Conservation (phyloP, 2,329 filamentous ascomycete species). For the Grosmannia huntii region DNA sequence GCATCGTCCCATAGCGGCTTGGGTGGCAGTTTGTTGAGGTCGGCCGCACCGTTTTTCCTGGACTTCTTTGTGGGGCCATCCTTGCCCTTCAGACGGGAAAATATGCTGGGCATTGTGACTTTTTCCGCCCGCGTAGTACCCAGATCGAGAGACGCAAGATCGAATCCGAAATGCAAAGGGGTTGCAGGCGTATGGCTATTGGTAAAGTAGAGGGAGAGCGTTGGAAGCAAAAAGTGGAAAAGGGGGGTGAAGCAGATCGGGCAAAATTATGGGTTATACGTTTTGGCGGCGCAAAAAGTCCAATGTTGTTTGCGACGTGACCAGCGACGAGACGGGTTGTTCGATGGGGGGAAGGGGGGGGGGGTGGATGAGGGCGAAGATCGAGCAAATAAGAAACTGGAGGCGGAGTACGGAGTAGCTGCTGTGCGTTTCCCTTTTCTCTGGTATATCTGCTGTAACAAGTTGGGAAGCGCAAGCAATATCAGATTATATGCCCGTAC, state of each 20-base stretch:
- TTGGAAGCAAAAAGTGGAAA: not conserved
- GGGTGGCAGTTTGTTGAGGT: conserved; percentile 38
- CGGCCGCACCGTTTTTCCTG: conserved; percentile 50
- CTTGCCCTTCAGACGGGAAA: conserved; percentile 60
- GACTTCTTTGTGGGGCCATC: conserved; percentile 47
- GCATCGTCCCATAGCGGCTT: conserved; percentile 81
- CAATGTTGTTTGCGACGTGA: not conserved
- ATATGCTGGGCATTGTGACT: conserved; percentile 39
- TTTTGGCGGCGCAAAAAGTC: not conserved
- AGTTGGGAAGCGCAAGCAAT: not conserved
- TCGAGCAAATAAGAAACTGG: too few species aligned
- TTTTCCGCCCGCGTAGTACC: not conserved
- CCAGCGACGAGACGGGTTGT: not conserved
- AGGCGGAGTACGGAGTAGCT: too few species aligned
- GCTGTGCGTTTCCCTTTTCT: not conserved
- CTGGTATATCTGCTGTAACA: not conserved
- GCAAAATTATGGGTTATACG: not conserved
- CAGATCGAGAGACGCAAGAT: not conserved
- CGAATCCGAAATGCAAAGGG: not conserved
- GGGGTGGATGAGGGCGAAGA: too few species aligned
- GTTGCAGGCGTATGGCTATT: not conserved
- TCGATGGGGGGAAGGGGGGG: not conserved
- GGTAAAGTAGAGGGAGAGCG: not conserved
- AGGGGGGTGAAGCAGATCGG: not conserved
- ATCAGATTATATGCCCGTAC: not conserved